Percentiles rank a stretch among this genome's conserved stretches.
Conservation (phyloP, 176 grass and related monocot species). For the Guadua angustifolia region DNA sequence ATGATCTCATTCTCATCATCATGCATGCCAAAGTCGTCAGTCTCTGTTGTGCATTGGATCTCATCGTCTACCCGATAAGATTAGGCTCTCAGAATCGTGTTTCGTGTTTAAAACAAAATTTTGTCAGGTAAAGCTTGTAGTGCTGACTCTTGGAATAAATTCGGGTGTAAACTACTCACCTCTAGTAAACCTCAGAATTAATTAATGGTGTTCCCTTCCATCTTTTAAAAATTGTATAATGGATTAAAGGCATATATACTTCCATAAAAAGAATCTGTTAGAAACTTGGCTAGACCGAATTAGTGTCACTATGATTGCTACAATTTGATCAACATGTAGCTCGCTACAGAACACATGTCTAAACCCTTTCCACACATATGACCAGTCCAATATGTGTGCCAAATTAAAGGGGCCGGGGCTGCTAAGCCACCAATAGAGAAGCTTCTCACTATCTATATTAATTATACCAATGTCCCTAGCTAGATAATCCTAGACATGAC, state of each 20-base stretch:
- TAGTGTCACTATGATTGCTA: neutral
- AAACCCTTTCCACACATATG: neutral
- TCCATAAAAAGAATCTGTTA: neutral
- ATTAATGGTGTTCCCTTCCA: too few relatives aligned
- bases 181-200: neutral
- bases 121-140: neutral
- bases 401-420: conserved; percentile 29
- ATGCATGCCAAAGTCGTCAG: neutral
- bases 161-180: neutral
- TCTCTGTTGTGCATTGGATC: neutral
- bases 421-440: conserved; percentile 24
- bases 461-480: neutral
- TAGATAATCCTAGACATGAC: conserved; percentile 24
- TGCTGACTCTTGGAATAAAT: neutral
- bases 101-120: neutral
- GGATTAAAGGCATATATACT: neutral
- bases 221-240: neutral
- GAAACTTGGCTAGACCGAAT: neutral
- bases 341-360: neutral
- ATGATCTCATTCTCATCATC: neutral
- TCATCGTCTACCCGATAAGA: neutral
- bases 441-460: conserved; percentile 7
- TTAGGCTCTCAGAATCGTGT: neutral
- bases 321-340: neutral
- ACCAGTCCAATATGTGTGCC: neutral